Conservation (phyloP, 345 rosid species). For the Camelina sativa region DNA sequence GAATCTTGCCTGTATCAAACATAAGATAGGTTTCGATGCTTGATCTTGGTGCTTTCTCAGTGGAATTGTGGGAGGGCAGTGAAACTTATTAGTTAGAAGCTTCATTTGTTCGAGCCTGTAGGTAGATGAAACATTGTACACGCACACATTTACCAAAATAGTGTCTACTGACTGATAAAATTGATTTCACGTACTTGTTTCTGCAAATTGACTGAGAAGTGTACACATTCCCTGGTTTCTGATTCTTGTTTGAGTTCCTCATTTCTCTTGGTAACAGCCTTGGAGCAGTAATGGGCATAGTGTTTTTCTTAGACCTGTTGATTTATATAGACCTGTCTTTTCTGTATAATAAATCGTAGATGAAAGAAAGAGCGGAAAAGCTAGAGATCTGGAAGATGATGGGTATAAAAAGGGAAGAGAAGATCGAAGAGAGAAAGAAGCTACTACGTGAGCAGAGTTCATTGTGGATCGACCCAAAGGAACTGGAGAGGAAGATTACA, state of each 20-base stretch:
- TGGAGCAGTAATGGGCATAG: background rate
- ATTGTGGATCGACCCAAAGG: conserved; percentile 60
- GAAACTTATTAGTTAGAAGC: conserved; percentile 4
- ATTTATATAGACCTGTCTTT: too few species aligned
- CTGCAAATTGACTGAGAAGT: conserved; percentile 1
- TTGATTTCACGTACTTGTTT: background rate
- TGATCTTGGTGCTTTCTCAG: background rate
- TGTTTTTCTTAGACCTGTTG: background rate
- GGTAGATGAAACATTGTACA: conserved; percentile 2
- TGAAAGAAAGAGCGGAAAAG: conserved; percentile 48
- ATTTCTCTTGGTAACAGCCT: background rate
- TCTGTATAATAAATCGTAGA: too few species aligned
- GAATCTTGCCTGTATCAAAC: background rate
- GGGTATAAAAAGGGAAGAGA: conserved; percentile 51
- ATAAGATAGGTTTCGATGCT: conserved; percentile 4
- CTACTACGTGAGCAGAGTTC: conserved; percentile 63
- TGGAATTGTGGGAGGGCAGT: background rate
- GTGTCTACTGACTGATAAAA: background rate
- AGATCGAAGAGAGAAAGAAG: conserved; percentile 52
- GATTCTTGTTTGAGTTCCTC: conserved; percentile 12
- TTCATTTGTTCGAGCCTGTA: background rate
- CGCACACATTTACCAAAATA: background rate
- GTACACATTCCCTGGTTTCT: background rate
- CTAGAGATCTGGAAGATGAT: conserved; percentile 80
- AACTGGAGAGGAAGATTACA: conserved; percentile 53